Evolutionary conservation across 139 green algal genomes (phyloP).

Genomic region (Chlorella sp.): DNA sequence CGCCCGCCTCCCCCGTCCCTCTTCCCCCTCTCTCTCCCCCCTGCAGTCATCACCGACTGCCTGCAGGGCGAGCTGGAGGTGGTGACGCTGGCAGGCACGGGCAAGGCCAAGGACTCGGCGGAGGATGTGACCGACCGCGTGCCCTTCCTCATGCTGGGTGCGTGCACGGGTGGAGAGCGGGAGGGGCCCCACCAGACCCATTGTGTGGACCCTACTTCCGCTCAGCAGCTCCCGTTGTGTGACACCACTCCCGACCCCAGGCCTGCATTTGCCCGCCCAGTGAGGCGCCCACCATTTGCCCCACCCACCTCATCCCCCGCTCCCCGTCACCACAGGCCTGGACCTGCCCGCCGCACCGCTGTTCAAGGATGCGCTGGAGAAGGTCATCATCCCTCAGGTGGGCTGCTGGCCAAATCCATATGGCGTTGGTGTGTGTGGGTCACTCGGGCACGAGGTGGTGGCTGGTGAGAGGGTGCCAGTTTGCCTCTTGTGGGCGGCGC

Average conservation of each 20-base stretch:
- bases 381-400: slow-evolving; percentile 99
- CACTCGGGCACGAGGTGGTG: too few species aligned
- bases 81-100: slow-evolving; percentile 82
- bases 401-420: too few species aligned
- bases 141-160: slow-evolving; percentile 38
- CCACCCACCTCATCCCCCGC: background rate
- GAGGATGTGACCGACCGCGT: slow-evolving; percentile 18
- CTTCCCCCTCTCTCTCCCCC: background rate
- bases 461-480: too few species aligned
- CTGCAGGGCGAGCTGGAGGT: slow-evolving; percentile 96
- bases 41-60: slow-evolving; percentile 86
- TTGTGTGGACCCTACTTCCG: too few species aligned
- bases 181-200: too few species aligned
- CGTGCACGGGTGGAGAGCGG: too few species aligned
- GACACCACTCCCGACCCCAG: too few species aligned
- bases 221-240: too few species aligned
- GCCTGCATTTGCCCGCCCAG: background rate
- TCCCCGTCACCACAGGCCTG: slow-evolving; percentile 50
- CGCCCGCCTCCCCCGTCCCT: background rate
- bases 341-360: slow-evolving; percentile 96
- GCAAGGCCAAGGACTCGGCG: slow-evolving; percentile 60
- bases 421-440: too few species aligned
- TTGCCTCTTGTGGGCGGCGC: too few species aligned
- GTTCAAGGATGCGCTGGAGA: slow-evolving; percentile 97
- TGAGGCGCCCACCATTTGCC: background rate